Evolutionary conservation across 306 rosid species (phyloP).

Genomic region (Rubus parviflorus): DNA sequence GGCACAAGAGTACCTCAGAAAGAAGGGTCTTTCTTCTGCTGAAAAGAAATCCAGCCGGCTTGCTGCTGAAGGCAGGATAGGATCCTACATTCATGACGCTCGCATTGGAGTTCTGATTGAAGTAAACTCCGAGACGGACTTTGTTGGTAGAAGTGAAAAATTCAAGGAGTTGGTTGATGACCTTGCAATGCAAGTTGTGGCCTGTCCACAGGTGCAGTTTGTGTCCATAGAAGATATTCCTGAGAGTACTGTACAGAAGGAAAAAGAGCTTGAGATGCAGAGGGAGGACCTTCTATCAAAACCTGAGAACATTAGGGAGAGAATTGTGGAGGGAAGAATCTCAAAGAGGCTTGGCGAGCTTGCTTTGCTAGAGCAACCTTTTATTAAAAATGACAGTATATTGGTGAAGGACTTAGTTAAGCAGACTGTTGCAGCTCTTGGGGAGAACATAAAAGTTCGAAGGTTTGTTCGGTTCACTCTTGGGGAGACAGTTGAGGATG

Average conservation of each 20-base stretch:
- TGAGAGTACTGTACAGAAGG: slow-evolving; percentile 52
- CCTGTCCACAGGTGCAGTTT: slow-evolving; percentile 75
- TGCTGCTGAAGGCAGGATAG: slow-evolving; percentile 96
- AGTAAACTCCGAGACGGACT: slow-evolving; percentile 95
- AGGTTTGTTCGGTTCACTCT: slow-evolving; percentile 85
- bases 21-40: slow-evolving; percentile 90
- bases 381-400: slow-evolving; percentile 76
- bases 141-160: slow-evolving; percentile 79
- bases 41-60: slow-evolving; percentile 92
- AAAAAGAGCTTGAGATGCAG: slow-evolving; percentile 87
- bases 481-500: slow-evolving; percentile 60
- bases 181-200: slow-evolving; percentile 95
- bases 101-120: slow-evolving; percentile 94
- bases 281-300: slow-evolving; percentile 83
- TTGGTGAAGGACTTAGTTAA: slow-evolving; percentile 89
- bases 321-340: slow-evolving; percentile 89
- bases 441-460: slow-evolving; percentile 91
- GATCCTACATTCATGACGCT: slow-evolving; percentile 88
- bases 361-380: slow-evolving; percentile 89
- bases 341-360: slow-evolving; percentile 97
- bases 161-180: slow-evolving; percentile 92
- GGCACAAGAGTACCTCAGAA: slow-evolving; percentile 96
- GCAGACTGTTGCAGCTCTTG: slow-evolving; percentile 97
- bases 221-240: slow-evolving; percentile 86
- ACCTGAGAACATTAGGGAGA: slow-evolving; percentile 92